A percentile compares a stretch with the other conserved stretches of the same genome.
These are phyloP conservation scores for Candida dendrica DNA, from an alignment of 805 yeast genomes.

Conservation along the genomic window DNA sequence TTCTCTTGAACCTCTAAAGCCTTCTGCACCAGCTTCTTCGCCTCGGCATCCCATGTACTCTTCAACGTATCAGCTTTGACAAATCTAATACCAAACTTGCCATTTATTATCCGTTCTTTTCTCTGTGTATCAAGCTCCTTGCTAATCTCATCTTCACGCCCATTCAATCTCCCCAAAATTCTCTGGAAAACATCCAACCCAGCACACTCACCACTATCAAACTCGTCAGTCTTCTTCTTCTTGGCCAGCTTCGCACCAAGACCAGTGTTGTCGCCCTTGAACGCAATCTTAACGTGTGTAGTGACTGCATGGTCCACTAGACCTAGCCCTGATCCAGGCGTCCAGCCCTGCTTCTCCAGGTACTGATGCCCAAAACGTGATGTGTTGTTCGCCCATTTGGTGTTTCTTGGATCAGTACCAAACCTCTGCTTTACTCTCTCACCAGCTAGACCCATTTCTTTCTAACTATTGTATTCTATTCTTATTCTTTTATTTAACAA, in stretches of 20 bases:
- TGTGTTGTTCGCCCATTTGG: slow-evolving; percentile 86
- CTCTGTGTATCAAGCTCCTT: slow-evolving; percentile 64
- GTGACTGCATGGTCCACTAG: slow-evolving; percentile 58
- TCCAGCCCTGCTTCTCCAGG: slow-evolving; percentile 81
- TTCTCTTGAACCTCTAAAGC: slow-evolving; percentile 4
- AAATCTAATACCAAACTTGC: slow-evolving; percentile 84
- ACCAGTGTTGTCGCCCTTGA: slow-evolving; percentile 81
- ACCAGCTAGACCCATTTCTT: slow-evolving; percentile 69
- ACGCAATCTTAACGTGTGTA: slow-evolving; percentile 72
- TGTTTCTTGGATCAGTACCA: slow-evolving; percentile 90
- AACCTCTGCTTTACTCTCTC: slow-evolving; percentile 73
- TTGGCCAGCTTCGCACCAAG: slow-evolving; percentile 76
- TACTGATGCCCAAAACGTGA: slow-evolving; percentile 84
- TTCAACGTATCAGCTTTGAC: slow-evolving; percentile 76
- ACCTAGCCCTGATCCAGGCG: slow-evolving; percentile 87
- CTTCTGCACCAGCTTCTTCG: slow-evolving; percentile 26
- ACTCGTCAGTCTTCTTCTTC: slow-evolving; percentile 54
- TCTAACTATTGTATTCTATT: too few relatives aligned
- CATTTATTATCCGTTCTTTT: slow-evolving; percentile 64
- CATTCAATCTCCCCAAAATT: slow-evolving; percentile 81
- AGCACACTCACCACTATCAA: slow-evolving; percentile 76
- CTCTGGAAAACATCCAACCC: slow-evolving; percentile 93
- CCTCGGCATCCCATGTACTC: slow-evolving; percentile 75
- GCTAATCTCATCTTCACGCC: slow-evolving; percentile 62
- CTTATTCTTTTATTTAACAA: too few relatives aligned